phyloP scores from a whole-genome alignment of 495 filamentous ascomycete genomes.

The Penicillium longicatenatum region DNA sequence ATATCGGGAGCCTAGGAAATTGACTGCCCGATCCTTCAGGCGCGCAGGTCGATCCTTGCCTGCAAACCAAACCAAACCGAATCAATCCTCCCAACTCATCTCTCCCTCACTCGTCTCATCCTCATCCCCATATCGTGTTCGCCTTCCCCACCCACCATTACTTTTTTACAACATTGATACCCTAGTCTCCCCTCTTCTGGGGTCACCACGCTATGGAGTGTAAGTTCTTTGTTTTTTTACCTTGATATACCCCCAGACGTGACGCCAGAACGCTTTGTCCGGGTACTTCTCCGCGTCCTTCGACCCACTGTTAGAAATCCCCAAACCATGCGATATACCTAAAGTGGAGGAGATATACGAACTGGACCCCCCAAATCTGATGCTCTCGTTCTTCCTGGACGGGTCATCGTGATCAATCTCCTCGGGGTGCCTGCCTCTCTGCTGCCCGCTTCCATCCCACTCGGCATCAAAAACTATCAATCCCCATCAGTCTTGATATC shows the following conservation, averaged over 20 bases:
- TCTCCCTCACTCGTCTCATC: conserved; percentile 27
- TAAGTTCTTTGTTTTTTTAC: conserved; percentile 43
- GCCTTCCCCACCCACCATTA: conserved; percentile 32
- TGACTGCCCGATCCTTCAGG: conserved; percentile 37
- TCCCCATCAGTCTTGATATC: conserved; percentile 41
- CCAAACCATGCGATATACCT: conserved; percentile 24
- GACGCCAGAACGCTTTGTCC: conserved; percentile 37
- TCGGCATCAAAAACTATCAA: conserved; percentile 46
- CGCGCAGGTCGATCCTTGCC: conserved; percentile 28
- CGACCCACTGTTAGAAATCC: conserved; percentile 45
- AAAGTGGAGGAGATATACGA: conserved; percentile 14
- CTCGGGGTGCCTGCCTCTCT: conserved; percentile 30
- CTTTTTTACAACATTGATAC: conserved; percentile 30
- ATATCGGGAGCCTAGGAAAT: conserved; percentile 5
- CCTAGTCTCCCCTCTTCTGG: conserved; percentile 37
- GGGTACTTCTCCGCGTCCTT: conserved; percentile 49
- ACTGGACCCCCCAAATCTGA: conserved; percentile 16
- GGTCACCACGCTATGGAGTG: conserved; percentile 57
- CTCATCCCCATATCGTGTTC: conserved; percentile 16
- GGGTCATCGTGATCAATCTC: conserved; percentile 28
- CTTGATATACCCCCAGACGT: conserved; percentile 22
- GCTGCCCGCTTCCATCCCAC: conserved; percentile 42
- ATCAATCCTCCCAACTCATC: conserved; percentile 30
- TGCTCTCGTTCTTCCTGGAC: conserved; percentile 17
- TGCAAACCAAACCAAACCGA: conserved; percentile 31